Percentiles rank a stretch among this genome's conserved stretches.
Conservation (phyloP, 345 rosid species). For the Linum tenue region DNA sequence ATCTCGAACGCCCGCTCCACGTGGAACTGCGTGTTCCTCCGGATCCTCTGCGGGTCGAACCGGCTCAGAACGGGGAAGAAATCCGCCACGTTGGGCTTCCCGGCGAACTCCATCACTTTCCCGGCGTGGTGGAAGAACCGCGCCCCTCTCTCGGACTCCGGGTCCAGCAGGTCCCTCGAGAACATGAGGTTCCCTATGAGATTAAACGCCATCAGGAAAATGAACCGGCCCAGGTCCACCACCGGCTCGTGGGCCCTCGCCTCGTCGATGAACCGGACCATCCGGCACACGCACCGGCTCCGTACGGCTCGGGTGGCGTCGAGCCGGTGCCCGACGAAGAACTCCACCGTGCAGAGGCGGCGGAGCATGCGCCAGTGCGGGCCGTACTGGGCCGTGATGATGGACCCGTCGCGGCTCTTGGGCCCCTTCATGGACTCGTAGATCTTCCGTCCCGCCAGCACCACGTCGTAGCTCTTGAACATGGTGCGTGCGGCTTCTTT, state of each 20-base stretch:
- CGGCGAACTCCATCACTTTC: slow-evolving; percentile 10
- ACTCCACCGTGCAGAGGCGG: slow-evolving; percentile 53
- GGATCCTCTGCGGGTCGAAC: slow-evolving; percentile 16
- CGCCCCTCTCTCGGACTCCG: slow-evolving; percentile 46
- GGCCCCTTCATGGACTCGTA: slow-evolving; percentile 72
- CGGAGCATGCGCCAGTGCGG: slow-evolving; percentile 66
- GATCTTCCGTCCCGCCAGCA: slow-evolving; percentile 62
- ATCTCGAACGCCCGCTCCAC: slow-evolving; percentile 11
- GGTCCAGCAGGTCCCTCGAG: slow-evolving; percentile 58
- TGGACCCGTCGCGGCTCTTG: slow-evolving; percentile 43
- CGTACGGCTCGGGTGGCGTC: slow-evolving; percentile 45
- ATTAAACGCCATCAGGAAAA: slow-evolving; percentile 66
- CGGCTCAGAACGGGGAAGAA: slow-evolving; percentile 13
- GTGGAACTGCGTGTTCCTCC: slow-evolving; percentile 11
- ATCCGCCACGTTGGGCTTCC: slow-evolving; percentile 16
- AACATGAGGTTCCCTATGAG: slow-evolving; percentile 60
- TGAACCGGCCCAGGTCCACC: slow-evolving; percentile 49
- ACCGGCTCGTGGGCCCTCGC: slow-evolving; percentile 35
- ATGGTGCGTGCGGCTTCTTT: slow-evolving; percentile 53
- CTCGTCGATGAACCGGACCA: slow-evolving; percentile 40
- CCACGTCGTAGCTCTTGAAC: slow-evolving; percentile 67
- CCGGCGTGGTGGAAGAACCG: slow-evolving; percentile 54
- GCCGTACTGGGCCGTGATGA: slow-evolving; percentile 73
- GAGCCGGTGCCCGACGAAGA: slow-evolving; percentile 53
- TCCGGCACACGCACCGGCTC: slow-evolving; percentile 35